phyloP scores from a whole-genome alignment of 164 flowering plant species.

The Buxus sempervirens region DNA sequence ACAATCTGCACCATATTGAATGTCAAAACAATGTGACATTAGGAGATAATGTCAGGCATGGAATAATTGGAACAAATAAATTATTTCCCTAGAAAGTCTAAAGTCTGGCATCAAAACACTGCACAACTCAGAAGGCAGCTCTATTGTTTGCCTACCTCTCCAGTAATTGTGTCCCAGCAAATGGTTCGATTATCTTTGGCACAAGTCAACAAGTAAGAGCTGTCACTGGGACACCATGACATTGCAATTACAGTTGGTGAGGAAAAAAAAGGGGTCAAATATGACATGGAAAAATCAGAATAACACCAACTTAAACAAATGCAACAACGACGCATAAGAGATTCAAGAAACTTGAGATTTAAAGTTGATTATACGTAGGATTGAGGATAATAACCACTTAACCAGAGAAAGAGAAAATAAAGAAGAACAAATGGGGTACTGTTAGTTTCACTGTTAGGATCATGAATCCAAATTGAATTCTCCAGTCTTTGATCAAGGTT shows the following conservation, averaged over 20 bases:
- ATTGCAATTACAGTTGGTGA: constrained; percentile 91
- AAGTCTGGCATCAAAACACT: too few species aligned
- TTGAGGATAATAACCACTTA: too few species aligned
- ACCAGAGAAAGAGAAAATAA: too few species aligned
- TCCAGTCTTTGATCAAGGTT: too few species aligned
- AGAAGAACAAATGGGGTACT: too few species aligned
- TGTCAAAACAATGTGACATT: constrained; percentile 4
- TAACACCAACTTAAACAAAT: neutral
- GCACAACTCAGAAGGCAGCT: too few species aligned
- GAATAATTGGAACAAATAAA: neutral
- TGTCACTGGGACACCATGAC: constrained; percentile 96
- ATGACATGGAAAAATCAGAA: neutral
- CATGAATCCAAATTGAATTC: too few species aligned
- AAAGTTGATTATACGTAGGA: too few species aligned
- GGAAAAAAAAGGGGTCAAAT: constrained; percentile 2
- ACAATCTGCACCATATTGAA: constrained; percentile 53
- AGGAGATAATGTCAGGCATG: neutral
- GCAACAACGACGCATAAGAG: too few species aligned
- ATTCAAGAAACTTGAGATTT: too few species aligned
- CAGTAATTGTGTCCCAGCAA: constrained; percentile 87
- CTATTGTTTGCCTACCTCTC: constrained; percentile 60
- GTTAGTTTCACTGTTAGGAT: too few species aligned
- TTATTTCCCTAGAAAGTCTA: too few species aligned
- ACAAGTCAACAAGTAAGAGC: constrained; percentile 87
- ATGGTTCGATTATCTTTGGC: constrained; percentile 94